Evolutionary conservation across 495 filamentous ascomycete genomes (phyloP), one percentile per base, ranked within the genome.

Genomic region (Daldinia concentrica): DNA sequence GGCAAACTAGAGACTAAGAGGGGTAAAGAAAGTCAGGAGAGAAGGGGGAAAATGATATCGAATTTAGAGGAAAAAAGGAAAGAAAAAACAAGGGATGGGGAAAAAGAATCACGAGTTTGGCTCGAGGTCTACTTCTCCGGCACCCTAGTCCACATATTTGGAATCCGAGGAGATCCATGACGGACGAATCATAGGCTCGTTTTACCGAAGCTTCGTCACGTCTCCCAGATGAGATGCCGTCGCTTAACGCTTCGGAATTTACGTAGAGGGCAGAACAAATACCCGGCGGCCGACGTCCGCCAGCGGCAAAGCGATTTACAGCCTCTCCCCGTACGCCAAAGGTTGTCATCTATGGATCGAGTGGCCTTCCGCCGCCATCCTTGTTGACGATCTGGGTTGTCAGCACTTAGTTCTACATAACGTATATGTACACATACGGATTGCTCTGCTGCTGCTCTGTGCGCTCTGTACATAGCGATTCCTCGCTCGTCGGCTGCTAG

Each of bases 381-480:
- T 54, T 54, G 50, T 29, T 54, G 50, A 5, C 19, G 50, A 54
- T 54, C 50, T 15, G 4, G 27, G 27, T 17, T 29, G 50, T 54
- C 50, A 54, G 50, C 50, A 54, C 50, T 17, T 54, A 54, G 50
- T 54, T 30, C 50, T 54, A 30, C 50, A 30, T 15, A 30, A 22
- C 19, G 34, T 22, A 24, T 11, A 24, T 8, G 3, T 22, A 22
- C 5, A 24, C 9, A 9, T 48, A 24, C 17, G 3, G 17, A 48
- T 9, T 12, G 6, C 17, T 48, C 22, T 32, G 24, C n/a, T n/a
- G n/a, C n/a, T 43, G 43, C 43, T 24, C 43, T 22, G 17, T 48
- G 17, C 41, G 22, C 19, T 45, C 24, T n/a, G 27, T 54, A n/a
- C n/a, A n/a, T n/a, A 30, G 50, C 26, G 50, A 29, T 54, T 54